phyloP scores from a whole-genome alignment of 23 red algal genomes.

The Gracilaria vermiculophylla region DNA sequence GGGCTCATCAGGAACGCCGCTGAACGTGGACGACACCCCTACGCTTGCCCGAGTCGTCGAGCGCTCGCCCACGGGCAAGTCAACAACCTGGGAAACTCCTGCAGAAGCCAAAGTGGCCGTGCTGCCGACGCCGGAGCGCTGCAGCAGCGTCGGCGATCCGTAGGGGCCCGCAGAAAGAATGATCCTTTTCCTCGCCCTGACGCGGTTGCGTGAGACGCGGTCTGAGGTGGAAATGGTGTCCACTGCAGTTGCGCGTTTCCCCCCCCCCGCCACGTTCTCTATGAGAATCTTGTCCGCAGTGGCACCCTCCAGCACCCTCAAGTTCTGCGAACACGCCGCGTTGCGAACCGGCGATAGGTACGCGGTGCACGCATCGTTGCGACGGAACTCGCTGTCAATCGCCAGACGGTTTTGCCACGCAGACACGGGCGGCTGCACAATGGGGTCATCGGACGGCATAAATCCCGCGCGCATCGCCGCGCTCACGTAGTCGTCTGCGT shows the following conservation, averaged over 20 bases:
- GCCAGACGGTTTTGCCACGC: constrained; percentile 3
- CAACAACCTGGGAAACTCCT: constrained; percentile 15
- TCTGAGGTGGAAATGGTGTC: background rate
- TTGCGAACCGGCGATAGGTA: constrained; percentile 15
- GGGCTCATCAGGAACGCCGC: constrained; percentile 33
- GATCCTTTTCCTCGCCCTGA: constrained; percentile 26
- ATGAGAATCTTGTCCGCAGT: constrained; percentile 16
- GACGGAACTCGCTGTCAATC: background rate
- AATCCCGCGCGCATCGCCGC: constrained; percentile 33
- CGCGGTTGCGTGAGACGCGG: background rate
- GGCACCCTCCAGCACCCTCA: constrained; percentile 29
- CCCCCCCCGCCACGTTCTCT: background rate
- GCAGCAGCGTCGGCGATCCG: constrained; percentile 68
- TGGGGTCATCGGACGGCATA: background rate
- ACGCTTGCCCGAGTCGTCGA: constrained; percentile 3
- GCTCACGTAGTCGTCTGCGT: constrained; percentile 42
- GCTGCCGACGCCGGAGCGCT: constrained; percentile 78
- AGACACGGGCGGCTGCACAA: background rate
- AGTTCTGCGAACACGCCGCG: constrained; percentile 13
- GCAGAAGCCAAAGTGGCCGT: constrained; percentile 1
- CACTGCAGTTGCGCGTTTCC: background rate
- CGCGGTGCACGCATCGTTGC: constrained; percentile 48
- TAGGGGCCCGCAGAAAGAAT: constrained; percentile 65
- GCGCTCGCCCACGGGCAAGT: constrained; percentile 48
- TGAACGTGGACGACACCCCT: background rate